A percentile compares a stretch with the other conserved stretches of the same genome.
Evolutionary conservation across 805 yeast genomes (phyloP).

Genomic region (Wickerhamiella brachini): DNA sequence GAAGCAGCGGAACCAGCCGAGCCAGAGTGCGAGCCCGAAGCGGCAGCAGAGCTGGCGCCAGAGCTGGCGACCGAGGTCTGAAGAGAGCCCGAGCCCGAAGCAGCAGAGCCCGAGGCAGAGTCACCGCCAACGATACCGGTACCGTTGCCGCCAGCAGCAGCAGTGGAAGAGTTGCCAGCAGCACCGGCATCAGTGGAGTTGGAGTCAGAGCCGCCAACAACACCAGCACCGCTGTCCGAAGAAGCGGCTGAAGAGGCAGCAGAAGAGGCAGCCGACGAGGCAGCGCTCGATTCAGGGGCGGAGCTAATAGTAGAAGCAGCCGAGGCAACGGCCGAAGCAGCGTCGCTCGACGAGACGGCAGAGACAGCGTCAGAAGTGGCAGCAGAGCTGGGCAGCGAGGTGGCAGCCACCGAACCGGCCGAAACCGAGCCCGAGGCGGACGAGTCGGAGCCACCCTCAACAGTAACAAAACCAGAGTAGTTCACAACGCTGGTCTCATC

Average conservation of each 20-base stretch:
- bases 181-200: background rate
- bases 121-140: background rate
- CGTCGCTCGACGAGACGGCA: slow-evolving; percentile 3
- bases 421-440: slow-evolving; percentile 12
- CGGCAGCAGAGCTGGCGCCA: background rate
- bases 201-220: background rate
- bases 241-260: background rate
- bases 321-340: slow-evolving; percentile 2
- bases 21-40: slow-evolving; percentile 1
- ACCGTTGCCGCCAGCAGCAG: background rate
- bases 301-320: slow-evolving; percentile 7
- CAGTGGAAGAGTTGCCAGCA: background rate
- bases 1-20: slow-evolving; percentile 16
- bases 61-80: slow-evolving; percentile 1
- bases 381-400: slow-evolving; percentile 7
- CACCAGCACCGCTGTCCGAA: background rate
- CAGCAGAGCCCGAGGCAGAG: background rate
- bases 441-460: slow-evolving; percentile 15
- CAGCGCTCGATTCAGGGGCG: slow-evolving; percentile 1
- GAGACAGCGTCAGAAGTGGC: slow-evolving; percentile 5
- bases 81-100: background rate
- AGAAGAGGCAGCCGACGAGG: background rate
- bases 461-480: slow-evolving; percentile 25
- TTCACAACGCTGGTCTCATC: slow-evolving; percentile 21
- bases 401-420: slow-evolving; percentile 6